Conservation (phyloP, 768 basidiomycete genomes). For the Trametes cinnabarina region DNA sequence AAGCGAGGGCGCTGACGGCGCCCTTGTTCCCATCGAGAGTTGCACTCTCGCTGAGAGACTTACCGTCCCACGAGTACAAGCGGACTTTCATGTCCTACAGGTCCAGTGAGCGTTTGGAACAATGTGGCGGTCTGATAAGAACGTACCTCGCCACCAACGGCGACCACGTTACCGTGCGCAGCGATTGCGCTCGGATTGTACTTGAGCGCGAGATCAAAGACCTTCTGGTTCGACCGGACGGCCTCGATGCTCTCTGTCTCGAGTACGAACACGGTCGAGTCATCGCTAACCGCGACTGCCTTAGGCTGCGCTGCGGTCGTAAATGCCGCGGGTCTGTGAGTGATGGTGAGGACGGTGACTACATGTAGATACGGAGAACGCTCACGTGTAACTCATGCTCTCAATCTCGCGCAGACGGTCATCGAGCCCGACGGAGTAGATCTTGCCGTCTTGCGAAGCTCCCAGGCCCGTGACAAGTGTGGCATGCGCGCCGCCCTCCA, state of each 20-base stretch:
- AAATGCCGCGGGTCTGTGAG: conserved; percentile 39
- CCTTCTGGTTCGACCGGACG: conserved; percentile 66
- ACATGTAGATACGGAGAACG: conserved; percentile 11
- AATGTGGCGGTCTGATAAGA: too few species aligned
- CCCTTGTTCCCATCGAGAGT: conserved; percentile 69
- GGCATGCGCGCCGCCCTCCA: conserved; percentile 68
- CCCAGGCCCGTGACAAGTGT: conserved; percentile 67
- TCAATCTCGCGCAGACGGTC: conserved; percentile 73
- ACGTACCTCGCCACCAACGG: conserved; percentile 73
- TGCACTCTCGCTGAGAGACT: conserved; percentile 51
- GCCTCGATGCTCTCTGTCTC: conserved; percentile 63
- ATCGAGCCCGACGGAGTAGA: conserved; percentile 78
- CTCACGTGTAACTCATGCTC: conserved; percentile 49
- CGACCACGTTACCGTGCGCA: conserved; percentile 50
- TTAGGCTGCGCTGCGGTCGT: conserved; percentile 65
- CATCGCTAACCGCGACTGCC: conserved; percentile 53
- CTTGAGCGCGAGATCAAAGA: conserved; percentile 50
- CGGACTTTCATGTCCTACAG: conserved; percentile 71
- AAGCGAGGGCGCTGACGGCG: conserved; percentile 68
- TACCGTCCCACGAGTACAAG: conserved; percentile 71
- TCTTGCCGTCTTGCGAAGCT: conserved; percentile 43
- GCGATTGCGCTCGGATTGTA: conserved; percentile 59
- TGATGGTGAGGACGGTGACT: too few species aligned
- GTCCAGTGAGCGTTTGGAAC: too few species aligned
- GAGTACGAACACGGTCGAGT: conserved; percentile 64